These are phyloP conservation scores for Thraustochytrium striatum DNA, from an alignment of 352 stramenopile species.

Conservation along the genomic window DNA sequence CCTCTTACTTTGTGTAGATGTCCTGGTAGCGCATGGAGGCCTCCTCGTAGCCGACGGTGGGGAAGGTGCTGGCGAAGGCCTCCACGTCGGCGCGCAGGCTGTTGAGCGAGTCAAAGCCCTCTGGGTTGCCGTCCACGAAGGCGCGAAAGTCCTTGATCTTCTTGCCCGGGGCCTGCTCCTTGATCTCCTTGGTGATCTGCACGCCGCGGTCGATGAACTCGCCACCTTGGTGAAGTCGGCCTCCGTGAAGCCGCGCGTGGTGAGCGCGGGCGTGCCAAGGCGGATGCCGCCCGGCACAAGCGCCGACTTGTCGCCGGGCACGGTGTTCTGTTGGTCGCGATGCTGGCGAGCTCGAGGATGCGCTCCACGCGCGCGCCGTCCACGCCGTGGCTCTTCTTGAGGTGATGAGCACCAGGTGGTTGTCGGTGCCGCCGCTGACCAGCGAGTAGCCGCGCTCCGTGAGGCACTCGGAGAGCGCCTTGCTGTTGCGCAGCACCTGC, in stretches of 20 bases:
- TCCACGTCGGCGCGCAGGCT: constrained; percentile 81
- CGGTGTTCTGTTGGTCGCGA: constrained; percentile 91
- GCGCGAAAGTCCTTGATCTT: constrained; percentile 56
- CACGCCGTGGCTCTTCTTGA: constrained; percentile 49
- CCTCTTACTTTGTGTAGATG: too few species aligned
- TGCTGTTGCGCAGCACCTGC: constrained; percentile 81
- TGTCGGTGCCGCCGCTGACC: constrained; percentile 82
- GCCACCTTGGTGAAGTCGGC: constrained; percentile 89
- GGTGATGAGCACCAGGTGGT: constrained; percentile 54
- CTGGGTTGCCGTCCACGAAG: constrained; percentile 58
- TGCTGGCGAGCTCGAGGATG: constrained; percentile 46
- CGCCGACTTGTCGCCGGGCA: constrained; percentile 91
- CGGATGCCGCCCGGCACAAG: constrained; percentile 90
- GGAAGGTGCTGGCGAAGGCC: constrained; percentile 83
- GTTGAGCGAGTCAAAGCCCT: constrained; percentile 54
- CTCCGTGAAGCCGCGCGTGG: constrained; percentile 92
- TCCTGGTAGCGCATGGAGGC: constrained; percentile 47
- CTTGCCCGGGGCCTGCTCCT: constrained; percentile 64
- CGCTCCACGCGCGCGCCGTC: constrained; percentile 52
- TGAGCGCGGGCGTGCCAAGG: constrained; percentile 91
- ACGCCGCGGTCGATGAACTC: constrained; percentile 89
- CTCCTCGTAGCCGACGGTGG: constrained; percentile 89
- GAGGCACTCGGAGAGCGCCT: constrained; percentile 78
- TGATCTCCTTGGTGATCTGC: constrained; percentile 84
- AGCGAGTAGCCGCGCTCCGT: constrained; percentile 86